Percentiles rank a stretch among this genome's conserved stretches.
Evolutionary conservation across 495 filamentous ascomycete species (phyloP).

Genomic region (Achaetomiella virescens): DNA sequence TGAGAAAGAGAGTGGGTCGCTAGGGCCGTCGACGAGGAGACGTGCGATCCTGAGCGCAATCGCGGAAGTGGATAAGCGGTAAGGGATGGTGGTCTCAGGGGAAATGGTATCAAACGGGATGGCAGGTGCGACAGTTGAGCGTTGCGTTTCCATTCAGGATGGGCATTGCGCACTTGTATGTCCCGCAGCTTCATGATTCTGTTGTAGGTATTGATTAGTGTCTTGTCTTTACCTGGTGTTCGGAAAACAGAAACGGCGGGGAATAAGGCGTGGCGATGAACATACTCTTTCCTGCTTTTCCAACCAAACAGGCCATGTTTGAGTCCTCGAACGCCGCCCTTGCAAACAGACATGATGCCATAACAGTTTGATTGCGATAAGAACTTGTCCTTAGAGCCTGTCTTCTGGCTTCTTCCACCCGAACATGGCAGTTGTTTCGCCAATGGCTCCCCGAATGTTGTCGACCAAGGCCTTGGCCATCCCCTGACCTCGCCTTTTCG

Average conservation of each 20-base stretch:
- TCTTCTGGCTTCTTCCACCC: conserved; percentile 53
- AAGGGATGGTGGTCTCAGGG: neutral
- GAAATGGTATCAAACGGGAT: neutral
- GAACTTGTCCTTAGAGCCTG: conserved; percentile 14
- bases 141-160: neutral
- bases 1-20: too few relatives aligned
- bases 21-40: too few relatives aligned
- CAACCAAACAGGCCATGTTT: neutral
- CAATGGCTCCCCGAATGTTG: conserved; percentile 63
- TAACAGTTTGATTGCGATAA: neutral
- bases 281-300: neutral
- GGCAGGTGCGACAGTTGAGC: neutral
- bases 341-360: neutral
- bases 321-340: neutral
- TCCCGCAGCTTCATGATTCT: neutral
- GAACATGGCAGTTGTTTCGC: conserved; percentile 63
- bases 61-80: neutral
- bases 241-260: too few relatives aligned
- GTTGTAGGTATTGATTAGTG: neutral
- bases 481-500: conserved; percentile 60
- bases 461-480: conserved; percentile 90
- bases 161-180: neutral
- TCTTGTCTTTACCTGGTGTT: neutral
- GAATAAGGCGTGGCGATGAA: neutral
- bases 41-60: too few relatives aligned